A percentile compares a stretch with the other conserved stretches of the same genome.
Evolutionary conservation across 2,329 filamentous ascomycete genomes (phyloP).

Genomic region (Orbilia oligospora): DNA sequence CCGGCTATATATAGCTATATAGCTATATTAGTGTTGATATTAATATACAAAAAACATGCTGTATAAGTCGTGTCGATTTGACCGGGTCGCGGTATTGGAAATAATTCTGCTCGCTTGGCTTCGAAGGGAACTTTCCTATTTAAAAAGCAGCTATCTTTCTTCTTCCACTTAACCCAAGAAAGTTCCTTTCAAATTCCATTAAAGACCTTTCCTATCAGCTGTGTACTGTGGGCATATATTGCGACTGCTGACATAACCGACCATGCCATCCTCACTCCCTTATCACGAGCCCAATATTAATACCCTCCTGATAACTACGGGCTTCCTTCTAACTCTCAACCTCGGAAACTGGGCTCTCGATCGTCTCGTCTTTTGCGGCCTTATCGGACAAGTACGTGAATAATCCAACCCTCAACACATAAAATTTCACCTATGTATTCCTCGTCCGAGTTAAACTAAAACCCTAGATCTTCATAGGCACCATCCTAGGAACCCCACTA

Average conservation of each 20-base stretch:
- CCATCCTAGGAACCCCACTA: constrained; percentile 79
- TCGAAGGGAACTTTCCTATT: constrained; percentile 3
- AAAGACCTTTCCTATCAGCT: neutral
- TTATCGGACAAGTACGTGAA: constrained; percentile 72
- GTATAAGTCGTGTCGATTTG: too few relatives aligned
- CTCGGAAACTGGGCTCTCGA: constrained; percentile 73
- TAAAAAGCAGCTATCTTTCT: neutral
- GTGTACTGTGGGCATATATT: too few relatives aligned
- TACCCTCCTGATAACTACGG: constrained; percentile 72
- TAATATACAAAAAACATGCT: too few relatives aligned
- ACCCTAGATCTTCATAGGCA: constrained; percentile 76
- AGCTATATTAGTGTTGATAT: too few relatives aligned
- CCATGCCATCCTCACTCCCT: constrained; percentile 38
- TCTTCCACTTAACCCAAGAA: neutral
- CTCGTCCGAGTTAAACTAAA: constrained; percentile 27
- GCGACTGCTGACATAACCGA: neutral
- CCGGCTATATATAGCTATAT: too few relatives aligned
- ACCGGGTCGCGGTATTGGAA: neutral
- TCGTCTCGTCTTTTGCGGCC: constrained; percentile 76
- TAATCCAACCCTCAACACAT: constrained; percentile 11
- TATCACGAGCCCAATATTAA: constrained; percentile 49
- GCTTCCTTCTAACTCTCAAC: constrained; percentile 77
- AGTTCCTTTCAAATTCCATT: neutral
- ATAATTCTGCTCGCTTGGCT: constrained; percentile 4
- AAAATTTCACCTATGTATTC: neutral